phyloP scores from a whole-genome alignment of 192 early-diverging fungal genomes.

The Coemansia sp. region DNA sequence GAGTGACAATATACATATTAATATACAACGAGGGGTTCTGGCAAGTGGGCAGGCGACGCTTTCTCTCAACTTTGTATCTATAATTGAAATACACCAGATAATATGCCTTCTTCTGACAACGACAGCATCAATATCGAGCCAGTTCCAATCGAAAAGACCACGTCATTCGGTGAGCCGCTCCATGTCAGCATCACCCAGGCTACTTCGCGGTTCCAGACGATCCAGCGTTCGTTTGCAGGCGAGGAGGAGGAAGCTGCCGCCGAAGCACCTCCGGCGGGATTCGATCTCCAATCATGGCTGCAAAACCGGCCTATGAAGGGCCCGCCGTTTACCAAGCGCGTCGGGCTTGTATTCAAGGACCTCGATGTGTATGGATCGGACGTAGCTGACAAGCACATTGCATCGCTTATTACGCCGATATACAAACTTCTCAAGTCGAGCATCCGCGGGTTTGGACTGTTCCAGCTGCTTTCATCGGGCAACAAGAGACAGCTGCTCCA shows the following conservation, averaged over 20 bases:
- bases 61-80: too few species aligned
- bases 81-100: not conserved
- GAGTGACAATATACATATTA: too few species aligned
- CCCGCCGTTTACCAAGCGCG: slow-evolving; percentile 42
- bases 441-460: too few species aligned
- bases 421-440: slow-evolving; percentile 15
- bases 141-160: slow-evolving; percentile 5
- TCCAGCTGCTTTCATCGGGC: not conserved
- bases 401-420: slow-evolving; percentile 40
- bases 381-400: slow-evolving; percentile 44
- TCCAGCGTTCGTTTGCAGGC: slow-evolving; percentile 30
- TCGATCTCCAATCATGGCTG: slow-evolving; percentile 31
- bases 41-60: too few species aligned
- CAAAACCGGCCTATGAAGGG: slow-evolving; percentile 14
- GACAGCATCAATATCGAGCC: not conserved
- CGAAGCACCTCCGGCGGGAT: not conserved
- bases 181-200: slow-evolving; percentile 40
- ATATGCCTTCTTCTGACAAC: not conserved
- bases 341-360: slow-evolving; percentile 42
- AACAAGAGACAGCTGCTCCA: slow-evolving; percentile 54
- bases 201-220: slow-evolving; percentile 30
- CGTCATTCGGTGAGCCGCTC: slow-evolving; percentile 49
- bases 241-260: slow-evolving; percentile 5
- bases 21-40: too few species aligned
- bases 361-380: slow-evolving; percentile 39